Conservation (phyloP, 163 green algal species). For the Chloromonas sp. region DNA sequence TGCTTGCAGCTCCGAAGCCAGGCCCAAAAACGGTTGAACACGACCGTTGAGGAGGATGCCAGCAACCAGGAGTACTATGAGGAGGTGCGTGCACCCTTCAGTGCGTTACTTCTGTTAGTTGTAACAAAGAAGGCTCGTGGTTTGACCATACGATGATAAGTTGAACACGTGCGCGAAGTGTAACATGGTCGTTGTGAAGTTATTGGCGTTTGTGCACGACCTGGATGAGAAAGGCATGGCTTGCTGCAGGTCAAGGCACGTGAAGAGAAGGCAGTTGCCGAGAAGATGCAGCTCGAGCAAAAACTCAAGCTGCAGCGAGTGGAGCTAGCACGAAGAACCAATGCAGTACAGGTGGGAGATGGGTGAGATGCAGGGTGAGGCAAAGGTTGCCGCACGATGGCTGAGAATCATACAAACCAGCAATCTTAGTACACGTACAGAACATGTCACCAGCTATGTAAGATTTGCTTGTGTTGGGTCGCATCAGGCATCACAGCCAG, state of each 20-base stretch:
- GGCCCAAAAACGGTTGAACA: conserved; percentile 46
- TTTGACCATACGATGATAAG: too few relatives aligned
- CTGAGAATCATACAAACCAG: background rate
- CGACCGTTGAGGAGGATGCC: conserved; percentile 51
- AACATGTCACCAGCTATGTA: background rate
- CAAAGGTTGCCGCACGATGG: too few relatives aligned
- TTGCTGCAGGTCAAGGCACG: conserved; percentile 24
- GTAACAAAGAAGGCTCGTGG: background rate
- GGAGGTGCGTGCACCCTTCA: conserved; percentile 23
- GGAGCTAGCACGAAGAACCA: conserved; percentile 34
- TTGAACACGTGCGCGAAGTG: too few relatives aligned
- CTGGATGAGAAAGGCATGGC: background rate
- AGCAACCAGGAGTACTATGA: conserved; percentile 50
- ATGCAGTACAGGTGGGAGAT: conserved; percentile 12
- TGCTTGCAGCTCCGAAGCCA: conserved; percentile 33
- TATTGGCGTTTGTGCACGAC: too few relatives aligned
- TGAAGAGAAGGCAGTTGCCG: conserved; percentile 38
- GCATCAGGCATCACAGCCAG: too few relatives aligned
- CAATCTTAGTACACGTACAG: background rate
- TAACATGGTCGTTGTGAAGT: too few relatives aligned
- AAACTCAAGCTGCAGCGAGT: conserved; percentile 48
- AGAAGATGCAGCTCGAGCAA: conserved; percentile 39
- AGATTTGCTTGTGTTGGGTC: too few relatives aligned
- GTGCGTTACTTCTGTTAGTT: background rate
- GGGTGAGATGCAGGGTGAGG: too few relatives aligned